Base-by-base conservation (phyloP, 352 stramenopile genomes). In the Pythium apleroticum region DNA sequence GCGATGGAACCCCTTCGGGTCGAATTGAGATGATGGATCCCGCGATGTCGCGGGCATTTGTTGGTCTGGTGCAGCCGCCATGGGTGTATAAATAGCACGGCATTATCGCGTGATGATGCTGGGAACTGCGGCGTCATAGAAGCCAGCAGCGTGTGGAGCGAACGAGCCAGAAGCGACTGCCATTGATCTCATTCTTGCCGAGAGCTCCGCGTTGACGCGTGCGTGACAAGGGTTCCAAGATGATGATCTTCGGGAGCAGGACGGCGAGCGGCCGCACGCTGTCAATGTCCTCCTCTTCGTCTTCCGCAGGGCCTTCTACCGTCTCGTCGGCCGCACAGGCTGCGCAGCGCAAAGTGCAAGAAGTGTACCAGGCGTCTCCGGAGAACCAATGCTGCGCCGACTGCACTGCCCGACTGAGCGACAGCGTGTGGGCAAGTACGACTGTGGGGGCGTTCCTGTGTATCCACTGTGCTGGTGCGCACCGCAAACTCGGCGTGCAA, bases 271-370 rank as follows among this genome's bases (percentile, higher is more conserved):
- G 30, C 10, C 65, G 65, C 4, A 55, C 41, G 1, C 31, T 68
- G 4, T 58, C 58, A 30, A 10, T 57, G 14, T 52, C 61, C 15
- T 60, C 72, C 98, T 99, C 75, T 96, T 96, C 77, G 89, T 91
- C 74, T 89, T 81, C 62, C 92, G 99, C 62, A 82, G 8, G 17
- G n/a, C 11, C 43, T 27, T 3, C 43, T 15, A n/a, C 43, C 1
- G 95, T 75, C 88, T 99, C 73, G 99, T 99, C 97, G 88, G 99
- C 65, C 99, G 99, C 87, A 94, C 97, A 70, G 98, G 86, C 74
- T 84, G 62, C 72, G 25, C 72, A 77, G 48, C 75, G 72, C 45
- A 90, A 89, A 54, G 69, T 91, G 24, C 80, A 80, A 10, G 81
- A 91, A 56, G 67, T 89, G 43, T 78, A 88, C 68, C 74, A 86